Conservation (phyloP, 306 rosid genomes). For the Vigna trinervia region DNA sequence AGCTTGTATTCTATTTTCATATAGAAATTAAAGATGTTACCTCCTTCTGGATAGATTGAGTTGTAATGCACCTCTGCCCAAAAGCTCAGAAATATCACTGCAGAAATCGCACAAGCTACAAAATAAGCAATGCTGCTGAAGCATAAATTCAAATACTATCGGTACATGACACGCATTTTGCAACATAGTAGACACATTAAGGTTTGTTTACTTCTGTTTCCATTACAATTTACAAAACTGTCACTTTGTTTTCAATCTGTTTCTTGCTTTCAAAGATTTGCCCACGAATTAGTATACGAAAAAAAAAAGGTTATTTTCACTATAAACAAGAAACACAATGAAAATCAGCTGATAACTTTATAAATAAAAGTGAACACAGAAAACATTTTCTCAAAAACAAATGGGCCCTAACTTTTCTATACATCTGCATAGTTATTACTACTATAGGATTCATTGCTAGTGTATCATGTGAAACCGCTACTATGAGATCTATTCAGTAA, state of each 20-base stretch:
- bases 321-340: neutral
- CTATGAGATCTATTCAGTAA: neutral
- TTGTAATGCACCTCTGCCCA: slow-evolving; percentile 99
- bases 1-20: neutral
- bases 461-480: neutral
- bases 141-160: slow-evolving; percentile 8
- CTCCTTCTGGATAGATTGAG: slow-evolving; percentile 96
- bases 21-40: slow-evolving; percentile 45
- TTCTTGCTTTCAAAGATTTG: neutral
- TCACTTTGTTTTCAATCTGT: neutral
- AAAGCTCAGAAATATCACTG: slow-evolving; percentile 98
- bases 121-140: slow-evolving; percentile 34
- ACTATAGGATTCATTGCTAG: slow-evolving; percentile 7
- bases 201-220: neutral
- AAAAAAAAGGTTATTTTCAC: neutral
- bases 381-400: neutral
- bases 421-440: slow-evolving; percentile 3
- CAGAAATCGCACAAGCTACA: slow-evolving; percentile 48
- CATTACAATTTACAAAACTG: neutral
- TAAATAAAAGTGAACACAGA: neutral
- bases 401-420: slow-evolving; percentile 14
- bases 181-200: neutral
- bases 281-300: neutral
- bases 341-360: neutral
- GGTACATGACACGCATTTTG: slow-evolving; percentile 14